Evolutionary conservation across 345 rosid species (phyloP).

Genomic region (Crucihimalaya himalaica): DNA sequence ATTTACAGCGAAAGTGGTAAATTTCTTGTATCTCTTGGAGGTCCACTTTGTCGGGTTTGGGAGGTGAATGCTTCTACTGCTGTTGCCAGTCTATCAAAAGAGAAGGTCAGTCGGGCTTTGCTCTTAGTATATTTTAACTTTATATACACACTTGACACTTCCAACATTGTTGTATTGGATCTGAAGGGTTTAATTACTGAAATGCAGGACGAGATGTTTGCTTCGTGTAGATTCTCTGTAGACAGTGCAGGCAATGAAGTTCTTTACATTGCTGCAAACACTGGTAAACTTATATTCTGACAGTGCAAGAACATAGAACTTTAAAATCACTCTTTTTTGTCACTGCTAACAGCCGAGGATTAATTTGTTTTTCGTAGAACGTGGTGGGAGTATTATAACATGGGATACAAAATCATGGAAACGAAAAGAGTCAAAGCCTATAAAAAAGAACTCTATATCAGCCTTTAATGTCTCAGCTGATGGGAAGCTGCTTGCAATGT

Average conservation of each 20-base stretch:
- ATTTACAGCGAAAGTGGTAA: constrained; percentile 77
- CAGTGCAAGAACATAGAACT: background rate
- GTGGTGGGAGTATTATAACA: constrained; percentile 67
- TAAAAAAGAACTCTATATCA: constrained; percentile 54
- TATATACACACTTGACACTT: background rate
- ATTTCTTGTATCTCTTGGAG: constrained; percentile 76
- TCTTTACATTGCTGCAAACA: constrained; percentile 73
- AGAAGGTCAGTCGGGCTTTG: constrained; percentile 47
- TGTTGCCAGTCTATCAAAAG: constrained; percentile 64
- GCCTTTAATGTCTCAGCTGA: constrained; percentile 82
- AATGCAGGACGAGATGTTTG: constrained; percentile 78
- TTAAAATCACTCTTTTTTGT: background rate
- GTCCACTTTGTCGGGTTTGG: constrained; percentile 88
- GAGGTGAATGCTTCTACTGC: constrained; percentile 60
- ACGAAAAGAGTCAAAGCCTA: constrained; percentile 57
- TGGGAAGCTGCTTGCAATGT: constrained; percentile 85
- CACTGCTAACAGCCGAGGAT: background rate
- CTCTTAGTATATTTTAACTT: background rate
- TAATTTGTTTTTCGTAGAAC: constrained; percentile 44
- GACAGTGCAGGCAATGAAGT: constrained; percentile 47
- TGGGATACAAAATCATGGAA: constrained; percentile 75
- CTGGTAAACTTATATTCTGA: constrained; percentile 49
- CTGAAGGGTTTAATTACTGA: constrained; percentile 26
- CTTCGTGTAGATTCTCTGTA: constrained; percentile 75
- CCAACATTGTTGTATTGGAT: constrained; percentile 4